Evolutionary conservation across 495 filamentous ascomycete species (phyloP).

Genomic region (Tuber borchii): DNA sequence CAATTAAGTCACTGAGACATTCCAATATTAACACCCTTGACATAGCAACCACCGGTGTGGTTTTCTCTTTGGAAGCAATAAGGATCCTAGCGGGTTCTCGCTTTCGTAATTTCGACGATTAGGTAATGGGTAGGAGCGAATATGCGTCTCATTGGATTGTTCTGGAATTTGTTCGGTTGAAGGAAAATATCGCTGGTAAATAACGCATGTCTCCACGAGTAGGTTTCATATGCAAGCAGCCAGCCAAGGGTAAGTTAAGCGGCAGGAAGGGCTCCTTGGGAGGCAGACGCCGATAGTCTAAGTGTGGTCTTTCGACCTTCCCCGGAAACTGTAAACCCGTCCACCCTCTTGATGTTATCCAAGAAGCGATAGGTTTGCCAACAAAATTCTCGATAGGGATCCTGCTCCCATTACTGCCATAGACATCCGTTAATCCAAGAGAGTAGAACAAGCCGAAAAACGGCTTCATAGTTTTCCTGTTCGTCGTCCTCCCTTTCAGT

Average conservation of each 20-base stretch:
- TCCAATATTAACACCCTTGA: slow-evolving; percentile 78
- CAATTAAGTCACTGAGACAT: slow-evolving; percentile 73
- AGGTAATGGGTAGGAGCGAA: slow-evolving; percentile 78
- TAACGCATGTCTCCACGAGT: slow-evolving; percentile 91
- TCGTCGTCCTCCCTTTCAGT: slow-evolving; percentile 85
- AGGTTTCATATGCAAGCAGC: slow-evolving; percentile 73
- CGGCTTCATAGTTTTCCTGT: slow-evolving; percentile 74
- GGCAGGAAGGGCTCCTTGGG: slow-evolving; percentile 62
- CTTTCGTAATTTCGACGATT: slow-evolving; percentile 74
- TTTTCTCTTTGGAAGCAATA: slow-evolving; percentile 68
- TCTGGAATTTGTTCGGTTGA: slow-evolving; percentile 92
- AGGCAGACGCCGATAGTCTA: slow-evolving; percentile 65
- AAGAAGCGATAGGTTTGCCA: slow-evolving; percentile 63
- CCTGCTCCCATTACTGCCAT: slow-evolving; percentile 60
- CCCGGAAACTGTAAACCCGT: slow-evolving; percentile 71
- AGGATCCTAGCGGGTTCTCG: slow-evolving; percentile 71
- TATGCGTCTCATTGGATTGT: slow-evolving; percentile 86
- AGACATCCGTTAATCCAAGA: slow-evolving; percentile 88
- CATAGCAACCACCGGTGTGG: slow-evolving; percentile 58
- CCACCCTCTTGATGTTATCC: slow-evolving; percentile 57
- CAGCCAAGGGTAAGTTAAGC: slow-evolving; percentile 79
- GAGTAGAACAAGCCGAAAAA: slow-evolving; percentile 81
- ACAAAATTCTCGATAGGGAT: slow-evolving; percentile 93
- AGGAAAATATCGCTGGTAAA: slow-evolving; percentile 94
- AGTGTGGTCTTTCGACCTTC: slow-evolving; percentile 70